phyloP scores from a whole-genome alignment of 2,329 filamentous ascomycete genomes.

The Aspergillus transmontanensis region DNA sequence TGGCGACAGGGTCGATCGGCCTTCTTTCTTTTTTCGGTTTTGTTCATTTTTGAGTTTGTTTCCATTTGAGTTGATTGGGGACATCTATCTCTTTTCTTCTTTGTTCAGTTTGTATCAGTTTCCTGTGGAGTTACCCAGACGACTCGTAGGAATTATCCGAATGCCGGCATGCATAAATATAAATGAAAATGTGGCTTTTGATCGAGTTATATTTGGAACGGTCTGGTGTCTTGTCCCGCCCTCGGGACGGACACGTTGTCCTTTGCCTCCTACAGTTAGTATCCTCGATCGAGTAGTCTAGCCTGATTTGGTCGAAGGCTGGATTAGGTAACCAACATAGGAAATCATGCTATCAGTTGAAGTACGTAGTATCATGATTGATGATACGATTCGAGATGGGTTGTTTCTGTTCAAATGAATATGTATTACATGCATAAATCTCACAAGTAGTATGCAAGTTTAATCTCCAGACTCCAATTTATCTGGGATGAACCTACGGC shows the following conservation, averaged over 20 bases:
- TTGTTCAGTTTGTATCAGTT: neutral
- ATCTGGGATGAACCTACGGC: neutral
- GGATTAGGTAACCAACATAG: no score
- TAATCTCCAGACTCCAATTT: no score
- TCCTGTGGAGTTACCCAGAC: neutral
- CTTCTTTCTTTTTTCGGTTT: neutral
- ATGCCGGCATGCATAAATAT: neutral
- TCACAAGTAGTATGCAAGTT: neutral
- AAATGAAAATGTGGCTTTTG: neutral
- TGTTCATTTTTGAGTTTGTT: neutral
- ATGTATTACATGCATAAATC: no score
- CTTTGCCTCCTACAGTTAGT: neutral
- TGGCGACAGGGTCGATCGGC: neutral
- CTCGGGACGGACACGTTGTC: conserved; percentile 3
- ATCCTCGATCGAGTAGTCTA: neutral
- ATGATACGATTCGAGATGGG: no score
- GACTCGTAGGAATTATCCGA: neutral
- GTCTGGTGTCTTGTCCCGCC: neutral
- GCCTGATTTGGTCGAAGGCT: neutral
- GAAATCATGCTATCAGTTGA: no score
- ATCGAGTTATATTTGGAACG: neutral
- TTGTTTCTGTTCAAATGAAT: no score
- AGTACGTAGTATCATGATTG: no score
- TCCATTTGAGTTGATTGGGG: neutral
- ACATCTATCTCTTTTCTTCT: neutral